phyloP scores from a whole-genome alignment of 805 yeast species.

The Candida pini region DNA sequence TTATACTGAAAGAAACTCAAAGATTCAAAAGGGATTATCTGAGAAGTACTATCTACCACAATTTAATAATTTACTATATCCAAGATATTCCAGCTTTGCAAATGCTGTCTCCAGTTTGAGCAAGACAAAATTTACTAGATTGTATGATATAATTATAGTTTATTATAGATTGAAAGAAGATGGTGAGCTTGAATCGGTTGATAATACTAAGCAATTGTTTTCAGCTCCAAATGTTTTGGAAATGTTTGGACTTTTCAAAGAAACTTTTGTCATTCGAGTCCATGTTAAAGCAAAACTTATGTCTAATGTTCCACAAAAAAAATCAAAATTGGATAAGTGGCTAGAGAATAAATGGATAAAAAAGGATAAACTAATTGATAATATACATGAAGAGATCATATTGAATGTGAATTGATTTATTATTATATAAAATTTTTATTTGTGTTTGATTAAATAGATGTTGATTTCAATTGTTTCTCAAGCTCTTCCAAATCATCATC shows the following conservation, averaged over 20 bases:
- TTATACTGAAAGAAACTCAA: slow-evolving; percentile 42
- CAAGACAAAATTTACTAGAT: slow-evolving; percentile 33
- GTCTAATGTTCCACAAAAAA: slow-evolving; percentile 44
- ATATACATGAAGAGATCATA: background rate
- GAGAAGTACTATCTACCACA: slow-evolving; percentile 55
- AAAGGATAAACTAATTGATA: slow-evolving; percentile 56
- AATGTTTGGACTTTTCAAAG: slow-evolving; percentile 29
- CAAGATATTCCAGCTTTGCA: slow-evolving; percentile 60
- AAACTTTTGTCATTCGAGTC: slow-evolving; percentile 33
- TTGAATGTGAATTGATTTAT: background rate
- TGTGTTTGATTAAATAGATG: slow-evolving; percentile 25
- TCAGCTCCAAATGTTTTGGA: slow-evolving; percentile 33
- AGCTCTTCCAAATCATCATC: slow-evolving; percentile 38
- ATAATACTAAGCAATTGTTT: too few relatives aligned
- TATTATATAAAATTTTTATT: too few relatives aligned
- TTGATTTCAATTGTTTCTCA: slow-evolving; percentile 47
- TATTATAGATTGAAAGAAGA: slow-evolving; percentile 28
- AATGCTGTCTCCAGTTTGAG: slow-evolving; percentile 42
- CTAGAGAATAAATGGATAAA: slow-evolving; percentile 67
- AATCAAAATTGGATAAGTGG: slow-evolving; percentile 64
- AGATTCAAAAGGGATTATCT: slow-evolving; percentile 49
- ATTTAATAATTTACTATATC: slow-evolving; percentile 62
- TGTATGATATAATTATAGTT: slow-evolving; percentile 53
- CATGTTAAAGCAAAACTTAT: slow-evolving; percentile 43
- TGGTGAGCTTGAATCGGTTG: slow-evolving; percentile 9